These are phyloP conservation scores for Jacaranda mimosifolia DNA, from an alignment of 257 asterid species.

Conservation along the genomic window DNA sequence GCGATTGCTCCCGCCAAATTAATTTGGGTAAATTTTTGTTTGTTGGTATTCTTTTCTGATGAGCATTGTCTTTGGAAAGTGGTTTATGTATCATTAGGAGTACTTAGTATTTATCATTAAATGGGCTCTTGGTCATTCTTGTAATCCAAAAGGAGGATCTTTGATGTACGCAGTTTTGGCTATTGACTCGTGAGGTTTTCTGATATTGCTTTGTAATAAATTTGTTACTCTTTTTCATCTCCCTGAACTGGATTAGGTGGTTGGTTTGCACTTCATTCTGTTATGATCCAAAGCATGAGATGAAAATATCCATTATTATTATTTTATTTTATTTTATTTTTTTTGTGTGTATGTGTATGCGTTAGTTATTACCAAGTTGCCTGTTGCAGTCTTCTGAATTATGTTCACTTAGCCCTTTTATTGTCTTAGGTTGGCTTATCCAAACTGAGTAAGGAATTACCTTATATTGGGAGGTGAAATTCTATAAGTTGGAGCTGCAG, in stretches of 20 bases:
- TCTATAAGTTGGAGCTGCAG: too few relatives aligned
- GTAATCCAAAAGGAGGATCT: not conserved
- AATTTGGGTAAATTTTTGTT: slow-evolving; percentile 63
- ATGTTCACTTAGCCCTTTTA: too few relatives aligned
- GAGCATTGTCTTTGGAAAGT: not conserved
- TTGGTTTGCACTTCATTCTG: not conserved
- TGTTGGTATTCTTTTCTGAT: not conserved
- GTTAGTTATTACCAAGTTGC: not conserved
- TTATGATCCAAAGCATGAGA: too few relatives aligned
- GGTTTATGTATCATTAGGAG: not conserved
- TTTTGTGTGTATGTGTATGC: not conserved
- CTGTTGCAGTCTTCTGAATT: not conserved
- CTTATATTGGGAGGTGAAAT: too few relatives aligned
- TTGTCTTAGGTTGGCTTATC: too few relatives aligned
- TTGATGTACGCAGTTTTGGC: not conserved
- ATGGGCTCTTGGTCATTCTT: not conserved
- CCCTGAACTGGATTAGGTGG: slow-evolving; percentile 19
- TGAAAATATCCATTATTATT: not conserved
- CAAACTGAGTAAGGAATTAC: too few relatives aligned
- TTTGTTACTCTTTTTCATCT: not conserved
- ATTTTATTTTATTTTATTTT: not conserved
- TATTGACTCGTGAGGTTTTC: not conserved
- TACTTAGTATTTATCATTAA: not conserved
- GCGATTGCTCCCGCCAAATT: slow-evolving; percentile 78
- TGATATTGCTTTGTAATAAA: not conserved